Percentiles rank a stretch among this genome's conserved stretches.
Conservation (phyloP, 2,329 filamentous ascomycete species). For the Tolypocladium pustulatum region DNA sequence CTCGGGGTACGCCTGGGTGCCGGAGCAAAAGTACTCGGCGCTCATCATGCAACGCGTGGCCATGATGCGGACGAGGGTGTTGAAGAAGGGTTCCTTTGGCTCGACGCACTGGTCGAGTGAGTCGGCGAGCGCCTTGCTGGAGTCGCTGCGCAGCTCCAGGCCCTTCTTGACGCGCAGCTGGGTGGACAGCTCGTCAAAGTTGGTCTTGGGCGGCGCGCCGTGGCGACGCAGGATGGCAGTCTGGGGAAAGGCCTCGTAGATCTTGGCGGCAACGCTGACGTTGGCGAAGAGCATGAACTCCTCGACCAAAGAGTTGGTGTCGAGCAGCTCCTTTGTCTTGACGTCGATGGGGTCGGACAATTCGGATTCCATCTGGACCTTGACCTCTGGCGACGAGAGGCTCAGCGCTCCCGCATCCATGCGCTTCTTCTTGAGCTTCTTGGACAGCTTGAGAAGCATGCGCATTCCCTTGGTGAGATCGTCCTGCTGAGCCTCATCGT, state of each 20-base stretch:
- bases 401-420: conserved; percentile 94
- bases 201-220: conserved; percentile 83
- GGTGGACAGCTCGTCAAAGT: conserved; percentile 88
- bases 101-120: conserved; percentile 82
- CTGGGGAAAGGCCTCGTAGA: conserved; percentile 86
- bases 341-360: conserved; percentile 94
- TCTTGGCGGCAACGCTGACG: conserved; percentile 81
- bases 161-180: conserved; percentile 83
- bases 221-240: conserved; percentile 90
- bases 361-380: conserved; percentile 89
- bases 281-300: conserved; percentile 99
- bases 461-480: conserved; percentile 87
- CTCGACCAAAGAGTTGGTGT: conserved; percentile 95
- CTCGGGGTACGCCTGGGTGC: conserved; percentile 84
- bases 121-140: conserved; percentile 86
- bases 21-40: conserved; percentile 95
- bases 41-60: conserved; percentile 99
- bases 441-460: conserved; percentile 75
- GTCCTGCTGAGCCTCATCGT: conserved; percentile 78
- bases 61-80: conserved; percentile 94
- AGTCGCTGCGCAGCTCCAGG: conserved; percentile 71
- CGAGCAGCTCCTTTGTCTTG: conserved; percentile 86
- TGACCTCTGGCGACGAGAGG: conserved; percentile 94
- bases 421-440: conserved; percentile 87
- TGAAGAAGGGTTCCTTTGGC: conserved; percentile 82